Evolutionary conservation across 257 asterid species (phyloP), one percentile per base, ranked within the genome.

Genomic region (Prunella vulgaris): DNA sequence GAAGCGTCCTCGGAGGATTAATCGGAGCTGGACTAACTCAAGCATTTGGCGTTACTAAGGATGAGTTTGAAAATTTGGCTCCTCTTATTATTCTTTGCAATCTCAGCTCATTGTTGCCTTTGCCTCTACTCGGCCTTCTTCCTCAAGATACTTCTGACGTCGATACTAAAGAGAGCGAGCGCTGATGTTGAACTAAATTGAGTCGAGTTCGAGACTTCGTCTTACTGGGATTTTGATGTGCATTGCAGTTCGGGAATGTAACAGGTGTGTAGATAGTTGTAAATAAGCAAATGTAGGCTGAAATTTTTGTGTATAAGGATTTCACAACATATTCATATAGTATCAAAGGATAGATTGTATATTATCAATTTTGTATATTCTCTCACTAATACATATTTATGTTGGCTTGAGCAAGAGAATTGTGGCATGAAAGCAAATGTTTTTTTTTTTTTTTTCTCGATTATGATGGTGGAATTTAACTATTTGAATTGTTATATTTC

Each of bases 1-100:
- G 96, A 18, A 73, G 96, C 58, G 96, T 92, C 20, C 76, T 87
- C 2, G 97, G 97, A 4, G 92, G 97, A 38, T 62, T 92, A 35
- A 84, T 92, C 8, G 97, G 97, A 49, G 96, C 95, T 5, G 96
- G 90, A 63, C 74, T 92, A 22, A 92, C 96, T 62, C 92, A 87
- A 78, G 69, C 84, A 56, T 83, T 92, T 32, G 97, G 97, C 20
- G 79, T 92, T 70, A 92, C 97, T 3, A 89, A 79, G 74, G 96
- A 92, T 63, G 82, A 76, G 32, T 92, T 89, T 46, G 84, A 74
- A 59, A 86, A 89, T 72, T 74, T 92, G 81, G 83, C 88, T 30
- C 69, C 69, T 66, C 82, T 92, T 48, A 84, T 92, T 9, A 44
- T 89, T 68, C 80, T 92, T 10, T 92, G 97, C 87, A 92, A 87